Evolutionary conservation across 768 basidiomycete genomes (phyloP).

Genomic region (Boletus patriciae): DNA sequence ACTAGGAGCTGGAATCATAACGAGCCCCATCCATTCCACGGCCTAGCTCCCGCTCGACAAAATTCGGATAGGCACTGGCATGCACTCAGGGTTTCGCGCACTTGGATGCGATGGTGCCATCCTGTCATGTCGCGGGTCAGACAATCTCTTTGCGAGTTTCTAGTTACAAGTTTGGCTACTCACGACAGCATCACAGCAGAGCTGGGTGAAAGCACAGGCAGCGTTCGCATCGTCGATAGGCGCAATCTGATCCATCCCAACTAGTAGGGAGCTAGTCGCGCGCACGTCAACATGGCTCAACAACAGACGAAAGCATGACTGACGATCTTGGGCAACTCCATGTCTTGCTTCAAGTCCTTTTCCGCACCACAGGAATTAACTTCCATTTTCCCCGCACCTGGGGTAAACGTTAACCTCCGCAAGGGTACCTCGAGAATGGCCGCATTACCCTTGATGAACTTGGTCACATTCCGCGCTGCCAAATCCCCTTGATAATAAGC

Average conservation of each 20-base stretch:
- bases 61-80: no score
- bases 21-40: no score
- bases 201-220: not conserved
- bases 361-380: not conserved
- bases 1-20: no score
- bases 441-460: conserved; percentile 36
- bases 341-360: not conserved
- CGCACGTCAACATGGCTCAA: no score
- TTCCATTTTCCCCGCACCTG: not conserved
- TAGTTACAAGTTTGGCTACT: not conserved
- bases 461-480: conserved; percentile 55
- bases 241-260: not conserved
- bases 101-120: not conserved
- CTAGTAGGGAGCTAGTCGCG: not conserved
- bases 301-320: no score
- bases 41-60: no score
- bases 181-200: conserved; percentile 5
- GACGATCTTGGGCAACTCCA: conserved; percentile 52
- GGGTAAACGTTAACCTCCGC: not conserved
- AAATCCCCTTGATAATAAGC: conserved; percentile 53
- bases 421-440: not conserved
- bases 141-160: not conserved
- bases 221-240: not conserved
- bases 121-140: not conserved
- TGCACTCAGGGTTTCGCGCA: not conserved